Base-by-base conservation (phyloP, 805 yeast species). In the Metschnikowia gruessii region DNA sequence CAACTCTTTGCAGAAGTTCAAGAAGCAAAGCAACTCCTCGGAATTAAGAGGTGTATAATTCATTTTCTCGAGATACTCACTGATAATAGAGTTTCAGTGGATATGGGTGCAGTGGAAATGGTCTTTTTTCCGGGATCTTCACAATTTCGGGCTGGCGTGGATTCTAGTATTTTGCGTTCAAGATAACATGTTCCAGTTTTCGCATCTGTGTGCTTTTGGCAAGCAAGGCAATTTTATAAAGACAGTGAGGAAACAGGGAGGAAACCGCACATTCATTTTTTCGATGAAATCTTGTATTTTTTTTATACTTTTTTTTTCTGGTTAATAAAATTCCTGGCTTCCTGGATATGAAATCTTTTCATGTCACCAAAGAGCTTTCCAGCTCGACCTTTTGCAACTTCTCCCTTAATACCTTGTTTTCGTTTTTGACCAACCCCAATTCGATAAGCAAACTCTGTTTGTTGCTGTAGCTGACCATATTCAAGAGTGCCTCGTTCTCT, bases 401-500 rank as follows among this genome's bases (percentile, higher is more conserved):
- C 33, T 52, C 50, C 30, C 45, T 41, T 40, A 56, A 49, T n/a
- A 40, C 37, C 38, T 50, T 44, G 38, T 54, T 57, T 45, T 78
- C 80, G 32, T 63, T 65, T 48, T 76, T 76, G 40, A 84, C 63
- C 40, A 87, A 60, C 16, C 85, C 87, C 35, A 85, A 61, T 62
- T 85, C 88, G 35, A 87, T 77, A 48, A 82, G 79, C 50, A 81
- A 69, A 57, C 87, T 88, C 58, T 83, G 84, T 36, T 86, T 75
- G 60, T 82, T 82, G n/a, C 95, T 88, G 63, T 75, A 83, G 52
- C 90, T 81, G 10, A 87, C 63, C 82, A 86, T 80, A 55, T 79
- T 79, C 50, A 83, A 75, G 66, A 88, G 72, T 51, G 76, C 81
- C 47, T 81, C 82, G 60, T 88, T 88, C 59, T 88, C 95, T 38